Evolutionary conservation across 257 asterid genomes (phyloP).

Genomic region (Prunella vulgaris): DNA sequence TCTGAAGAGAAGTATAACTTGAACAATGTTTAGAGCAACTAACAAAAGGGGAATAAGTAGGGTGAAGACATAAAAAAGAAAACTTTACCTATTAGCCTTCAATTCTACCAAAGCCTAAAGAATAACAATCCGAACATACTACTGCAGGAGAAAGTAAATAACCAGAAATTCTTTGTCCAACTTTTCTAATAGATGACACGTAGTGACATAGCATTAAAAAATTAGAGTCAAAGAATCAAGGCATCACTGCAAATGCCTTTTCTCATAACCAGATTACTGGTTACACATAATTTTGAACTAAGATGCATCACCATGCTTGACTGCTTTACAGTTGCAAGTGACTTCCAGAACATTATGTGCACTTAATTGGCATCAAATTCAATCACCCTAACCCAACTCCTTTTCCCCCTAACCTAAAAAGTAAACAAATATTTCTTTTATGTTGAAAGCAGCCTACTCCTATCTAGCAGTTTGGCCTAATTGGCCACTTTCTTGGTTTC

Average conservation of each 20-base stretch:
- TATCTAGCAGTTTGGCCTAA: not conserved
- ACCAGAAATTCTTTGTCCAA: not conserved
- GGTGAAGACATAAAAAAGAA: not conserved
- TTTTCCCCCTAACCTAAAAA: not conserved
- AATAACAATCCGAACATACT: constrained; percentile 1
- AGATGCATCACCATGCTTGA: constrained; percentile 5
- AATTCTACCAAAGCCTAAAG: not conserved
- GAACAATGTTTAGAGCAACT: not conserved
- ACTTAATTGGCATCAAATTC: not conserved
- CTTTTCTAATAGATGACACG: constrained; percentile 3
- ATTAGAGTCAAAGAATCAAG: not conserved
- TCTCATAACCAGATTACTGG: constrained; percentile 10
- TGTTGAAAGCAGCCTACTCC: not conserved
- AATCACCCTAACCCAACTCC: not conserved
- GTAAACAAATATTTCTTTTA: not conserved
- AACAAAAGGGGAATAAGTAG: not conserved
- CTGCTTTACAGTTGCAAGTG: not conserved
- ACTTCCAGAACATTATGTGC: not conserved
- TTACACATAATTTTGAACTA: not conserved
- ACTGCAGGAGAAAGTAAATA: not conserved
- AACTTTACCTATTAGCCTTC: constrained; percentile 12
- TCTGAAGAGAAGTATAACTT: not conserved
- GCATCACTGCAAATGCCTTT: constrained; percentile 6
- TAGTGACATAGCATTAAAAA: not conserved
- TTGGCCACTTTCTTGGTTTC: not conserved